A percentile compares a stretch with the other conserved stretches of the same genome.
These are phyloP conservation scores for Flammula alnicola DNA, from an alignment of 1,284 basidiomycete genomes.

Conservation along the genomic window DNA sequence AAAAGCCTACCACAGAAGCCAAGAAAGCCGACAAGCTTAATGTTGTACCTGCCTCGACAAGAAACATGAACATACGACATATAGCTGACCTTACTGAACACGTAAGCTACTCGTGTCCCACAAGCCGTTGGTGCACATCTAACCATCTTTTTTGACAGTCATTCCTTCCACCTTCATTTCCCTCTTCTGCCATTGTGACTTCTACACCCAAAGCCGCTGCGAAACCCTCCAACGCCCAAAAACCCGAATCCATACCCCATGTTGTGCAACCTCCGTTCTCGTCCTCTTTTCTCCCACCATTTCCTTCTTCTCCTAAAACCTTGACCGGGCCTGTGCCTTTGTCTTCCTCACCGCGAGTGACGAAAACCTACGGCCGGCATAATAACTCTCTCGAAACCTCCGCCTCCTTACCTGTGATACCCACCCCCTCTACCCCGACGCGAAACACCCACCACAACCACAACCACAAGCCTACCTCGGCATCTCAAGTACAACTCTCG, in stretches of 20 bases:
- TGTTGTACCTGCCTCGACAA: background rate
- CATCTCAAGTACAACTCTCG: background rate
- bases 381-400: slow-evolving; percentile 10
- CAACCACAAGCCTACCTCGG: slow-evolving; percentile 1
- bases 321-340: background rate
- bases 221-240: slow-evolving; percentile 18
- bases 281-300: background rate
- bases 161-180: slow-evolving; percentile 25
- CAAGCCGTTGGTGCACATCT: background rate
- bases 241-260: slow-evolving; percentile 11
- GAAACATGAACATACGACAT: slow-evolving; percentile 5
- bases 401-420: slow-evolving; percentile 24
- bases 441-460: background rate
- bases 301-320: slow-evolving; percentile 4
- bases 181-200: slow-evolving; percentile 21
- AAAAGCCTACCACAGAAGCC: background rate
- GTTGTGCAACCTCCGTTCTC: slow-evolving; percentile 5
- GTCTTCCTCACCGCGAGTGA: background rate
- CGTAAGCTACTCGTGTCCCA: slow-evolving; percentile 8
- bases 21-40: background rate
- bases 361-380: background rate
- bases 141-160: slow-evolving; percentile 10
- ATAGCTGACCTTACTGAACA: slow-evolving; percentile 16
- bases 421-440: slow-evolving; percentile 14
- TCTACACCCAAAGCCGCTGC: slow-evolving; percentile 27